Evolutionary conservation across 164 flowering plant genomes (phyloP).

Genomic region (Tetracentron sinense): DNA sequence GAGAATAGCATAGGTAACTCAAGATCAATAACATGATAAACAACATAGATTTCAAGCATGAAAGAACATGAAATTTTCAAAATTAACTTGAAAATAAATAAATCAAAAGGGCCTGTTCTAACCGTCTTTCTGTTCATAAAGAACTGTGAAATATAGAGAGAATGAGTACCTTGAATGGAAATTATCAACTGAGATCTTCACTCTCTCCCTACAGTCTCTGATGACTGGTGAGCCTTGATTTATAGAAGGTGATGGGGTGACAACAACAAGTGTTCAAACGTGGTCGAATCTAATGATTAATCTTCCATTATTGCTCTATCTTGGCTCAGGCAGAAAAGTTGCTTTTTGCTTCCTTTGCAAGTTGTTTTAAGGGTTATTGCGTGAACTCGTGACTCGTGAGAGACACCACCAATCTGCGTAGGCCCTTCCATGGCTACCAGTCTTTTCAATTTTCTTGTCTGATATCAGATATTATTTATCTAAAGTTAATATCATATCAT

Average conservation of each 20-base stretch:
- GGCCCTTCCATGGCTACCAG: no score
- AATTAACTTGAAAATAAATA: no score
- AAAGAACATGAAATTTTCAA: background rate
- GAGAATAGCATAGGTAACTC: background rate
- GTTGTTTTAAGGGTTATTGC: no score
- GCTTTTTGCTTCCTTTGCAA: background rate
- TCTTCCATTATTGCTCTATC: background rate
- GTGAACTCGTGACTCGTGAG: no score
- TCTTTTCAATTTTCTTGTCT: no score
- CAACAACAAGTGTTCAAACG: no score
- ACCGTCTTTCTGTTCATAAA: background rate
- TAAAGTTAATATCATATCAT: no score
- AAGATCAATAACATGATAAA: background rate
- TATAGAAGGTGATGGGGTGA: no score
- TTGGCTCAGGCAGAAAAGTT: background rate
- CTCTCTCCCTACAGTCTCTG: background rate
- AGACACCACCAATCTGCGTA: no score
- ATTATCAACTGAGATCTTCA: background rate
- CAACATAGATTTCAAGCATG: background rate
- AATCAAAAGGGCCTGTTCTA: background rate
- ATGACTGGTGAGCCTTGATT: no score
- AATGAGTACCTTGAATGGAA: background rate
- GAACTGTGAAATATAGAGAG: background rate
- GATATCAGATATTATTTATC: no score
- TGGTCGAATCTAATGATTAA: background rate